Conservation (phyloP, 352 stramenopile genomes). For the Aphanomyces euteiches region DNA sequence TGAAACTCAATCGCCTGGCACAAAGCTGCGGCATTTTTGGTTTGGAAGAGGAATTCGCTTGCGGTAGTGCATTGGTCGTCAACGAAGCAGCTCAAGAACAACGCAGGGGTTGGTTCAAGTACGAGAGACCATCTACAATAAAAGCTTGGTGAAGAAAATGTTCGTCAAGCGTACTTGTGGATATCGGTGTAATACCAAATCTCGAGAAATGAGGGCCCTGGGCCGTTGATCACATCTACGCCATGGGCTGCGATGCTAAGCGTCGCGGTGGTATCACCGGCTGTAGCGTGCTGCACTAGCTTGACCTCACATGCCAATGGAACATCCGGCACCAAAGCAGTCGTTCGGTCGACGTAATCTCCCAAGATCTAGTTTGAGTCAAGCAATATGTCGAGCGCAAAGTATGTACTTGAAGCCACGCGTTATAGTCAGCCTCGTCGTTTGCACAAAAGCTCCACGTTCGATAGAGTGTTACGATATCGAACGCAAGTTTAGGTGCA, state of each 20-base stretch:
- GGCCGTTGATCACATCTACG: background rate
- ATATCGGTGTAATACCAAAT: slow-evolving; percentile 72
- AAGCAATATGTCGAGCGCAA: background rate
- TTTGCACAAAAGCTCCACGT: slow-evolving; percentile 63
- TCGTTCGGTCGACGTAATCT: slow-evolving; percentile 52
- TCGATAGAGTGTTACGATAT: slow-evolving; percentile 70
- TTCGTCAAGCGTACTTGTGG: slow-evolving; percentile 53
- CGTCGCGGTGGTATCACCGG: background rate
- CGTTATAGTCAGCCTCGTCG: slow-evolving; percentile 48
- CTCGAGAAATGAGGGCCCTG: background rate
- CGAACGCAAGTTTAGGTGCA: slow-evolving; percentile 45
- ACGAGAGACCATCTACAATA: slow-evolving; percentile 5
- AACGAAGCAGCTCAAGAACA: slow-evolving; percentile 18
- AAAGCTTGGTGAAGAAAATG: background rate
- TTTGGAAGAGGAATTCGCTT: slow-evolving; percentile 59
- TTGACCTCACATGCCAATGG: slow-evolving; percentile 49
- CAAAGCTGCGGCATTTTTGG: slow-evolving; percentile 45
- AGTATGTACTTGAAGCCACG: slow-evolving; percentile 49
- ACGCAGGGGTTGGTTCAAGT: background rate
- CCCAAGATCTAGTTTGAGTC: slow-evolving; percentile 31
- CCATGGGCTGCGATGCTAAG: background rate
- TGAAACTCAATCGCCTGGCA: slow-evolving; percentile 77
- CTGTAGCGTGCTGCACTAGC: slow-evolving; percentile 35
- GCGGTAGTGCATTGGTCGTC: slow-evolving; percentile 10
- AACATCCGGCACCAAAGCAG: slow-evolving; percentile 51